Base-by-base conservation (phyloP, 1,139 yeast species). In the Lodderomyces beijingensis region DNA sequence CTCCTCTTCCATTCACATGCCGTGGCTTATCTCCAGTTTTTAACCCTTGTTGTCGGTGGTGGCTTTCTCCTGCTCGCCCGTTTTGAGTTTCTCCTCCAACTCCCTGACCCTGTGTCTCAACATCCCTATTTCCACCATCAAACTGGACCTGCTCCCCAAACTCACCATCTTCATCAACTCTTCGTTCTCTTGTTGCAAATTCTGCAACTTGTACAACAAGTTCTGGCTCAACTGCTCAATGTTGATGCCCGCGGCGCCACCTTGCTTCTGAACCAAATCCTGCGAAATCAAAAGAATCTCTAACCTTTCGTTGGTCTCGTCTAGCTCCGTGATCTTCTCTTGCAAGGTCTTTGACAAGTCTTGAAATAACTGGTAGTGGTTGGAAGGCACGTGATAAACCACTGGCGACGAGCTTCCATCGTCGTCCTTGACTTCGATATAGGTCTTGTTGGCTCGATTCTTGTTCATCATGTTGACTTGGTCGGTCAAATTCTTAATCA, bases 201-300 rank as follows among this genome's bases (percentile, higher is more conserved):
- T 59, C 38, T 75, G 74, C 40, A 88, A 51, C 42, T 86, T 78
- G 32, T 73, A 68, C 32, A 86, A 65, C 36, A 85, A 74, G 44
- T 83, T 80, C 51, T 87, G 95, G 6, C 91, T 79, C 32, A 86
- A 58, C 43, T 85, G 91, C 44, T 82, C 77, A 30, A 79, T 84
- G 47, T 86, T 94, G 47, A 71, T 78, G 35, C 31, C 31, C n/a
- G 23, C 28, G 16, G 23, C 29, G 16, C 31, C 25, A 11, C 11
- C 17, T 13, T 29, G 24, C 12, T 16, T 21, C 11, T 14, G 30
- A 14, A 27, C 21, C 11, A 25, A 25, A n/a, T 16, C 39, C 25
- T 52, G 38, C 23, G 63, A 53, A 10, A 61, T 63, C 24, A 81
- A 50, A n/a, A 83, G 47, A 12, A 83, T 70, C 46, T 84, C 93